phyloP scores from a whole-genome alignment of 1,284 basidiomycete genomes.

The Tilletia setariae region DNA sequence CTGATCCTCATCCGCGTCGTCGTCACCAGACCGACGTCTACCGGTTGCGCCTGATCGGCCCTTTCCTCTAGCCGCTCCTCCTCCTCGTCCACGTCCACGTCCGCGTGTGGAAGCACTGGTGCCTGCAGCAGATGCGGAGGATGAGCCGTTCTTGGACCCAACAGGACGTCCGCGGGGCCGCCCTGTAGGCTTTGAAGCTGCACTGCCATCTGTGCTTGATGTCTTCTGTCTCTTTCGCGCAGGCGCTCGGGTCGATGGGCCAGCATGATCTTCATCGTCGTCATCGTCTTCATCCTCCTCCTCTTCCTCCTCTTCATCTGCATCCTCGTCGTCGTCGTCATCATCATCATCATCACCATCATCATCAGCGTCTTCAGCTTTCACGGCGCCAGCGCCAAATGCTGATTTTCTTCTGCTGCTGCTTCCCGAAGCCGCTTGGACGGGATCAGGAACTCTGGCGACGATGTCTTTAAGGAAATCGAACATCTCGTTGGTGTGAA shows the following conservation, averaged over 20 bases:
- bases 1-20: not conserved
- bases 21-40: not conserved
- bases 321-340: not conserved
- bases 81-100: not conserved
- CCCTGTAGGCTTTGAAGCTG: not conserved
- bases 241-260: not conserved
- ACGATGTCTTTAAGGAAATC: slow-evolving; percentile 96
- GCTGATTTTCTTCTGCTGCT: slow-evolving; percentile 23
- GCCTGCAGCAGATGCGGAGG: not conserved
- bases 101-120: not conserved
- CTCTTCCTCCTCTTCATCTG: not conserved
- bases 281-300: slow-evolving; percentile 3
- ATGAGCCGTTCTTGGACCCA: not conserved
- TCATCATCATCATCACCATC: slow-evolving; percentile 7
- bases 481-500: slow-evolving; percentile 81
- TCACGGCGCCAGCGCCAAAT: not conserved
- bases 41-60: not conserved
- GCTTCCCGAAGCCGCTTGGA: slow-evolving; percentile 49
- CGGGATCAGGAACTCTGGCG: slow-evolving; percentile 82
- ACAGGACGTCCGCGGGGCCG: not conserved
- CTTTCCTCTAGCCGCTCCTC: not conserved
- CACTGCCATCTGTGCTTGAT: not conserved
- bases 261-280: not conserved
- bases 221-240: slow-evolving; percentile 11
- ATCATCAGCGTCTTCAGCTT: not conserved